These are phyloP conservation scores for Elymus sibiricus DNA, from an alignment of 176 grass and related monocot genomes.

Conservation along the genomic window DNA sequence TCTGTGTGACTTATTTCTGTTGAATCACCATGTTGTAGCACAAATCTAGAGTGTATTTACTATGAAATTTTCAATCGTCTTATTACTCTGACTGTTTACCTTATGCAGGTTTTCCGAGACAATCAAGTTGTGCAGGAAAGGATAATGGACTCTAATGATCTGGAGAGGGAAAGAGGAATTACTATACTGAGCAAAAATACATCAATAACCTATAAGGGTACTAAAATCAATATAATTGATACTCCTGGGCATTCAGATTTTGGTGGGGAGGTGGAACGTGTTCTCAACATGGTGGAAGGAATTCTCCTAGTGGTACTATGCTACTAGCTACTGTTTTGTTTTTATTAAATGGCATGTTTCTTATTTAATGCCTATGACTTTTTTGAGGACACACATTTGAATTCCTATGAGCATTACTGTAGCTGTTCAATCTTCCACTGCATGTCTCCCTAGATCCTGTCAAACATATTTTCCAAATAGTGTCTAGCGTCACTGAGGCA, in stretches of 20 bases:
- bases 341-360: not conserved
- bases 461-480: constrained; percentile 8
- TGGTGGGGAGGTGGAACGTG: constrained; percentile 93
- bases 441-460: constrained; percentile 6
- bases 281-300: constrained; percentile 99
- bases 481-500: not conserved
- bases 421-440: constrained; percentile 16
- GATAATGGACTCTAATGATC: constrained; percentile 99
- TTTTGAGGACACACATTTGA: constrained; percentile 4
- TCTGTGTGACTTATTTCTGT: constrained; percentile 15
- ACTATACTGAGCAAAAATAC: constrained; percentile 99
- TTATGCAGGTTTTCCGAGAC: constrained; percentile 89
- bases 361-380: not conserved
- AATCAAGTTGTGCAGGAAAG: constrained; percentile 96
- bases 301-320: constrained; percentile 97
- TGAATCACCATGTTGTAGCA: constrained; percentile 2
- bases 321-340: constrained; percentile 49
- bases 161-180: constrained; percentile 96
- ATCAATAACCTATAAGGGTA: constrained; percentile 95
- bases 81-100: constrained; percentile 28
- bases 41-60: constrained; percentile 18
- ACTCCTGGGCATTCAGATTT: constrained; percentile 98
- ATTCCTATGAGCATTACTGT: constrained; percentile 6
- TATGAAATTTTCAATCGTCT: not conserved
- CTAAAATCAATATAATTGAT: constrained; percentile 98